Percentiles rank a stretch among this genome's conserved stretches.
These are phyloP conservation scores for Eragrostis nindensis DNA, from an alignment of 176 grass and related monocot genomes.

Conservation along the genomic window DNA sequence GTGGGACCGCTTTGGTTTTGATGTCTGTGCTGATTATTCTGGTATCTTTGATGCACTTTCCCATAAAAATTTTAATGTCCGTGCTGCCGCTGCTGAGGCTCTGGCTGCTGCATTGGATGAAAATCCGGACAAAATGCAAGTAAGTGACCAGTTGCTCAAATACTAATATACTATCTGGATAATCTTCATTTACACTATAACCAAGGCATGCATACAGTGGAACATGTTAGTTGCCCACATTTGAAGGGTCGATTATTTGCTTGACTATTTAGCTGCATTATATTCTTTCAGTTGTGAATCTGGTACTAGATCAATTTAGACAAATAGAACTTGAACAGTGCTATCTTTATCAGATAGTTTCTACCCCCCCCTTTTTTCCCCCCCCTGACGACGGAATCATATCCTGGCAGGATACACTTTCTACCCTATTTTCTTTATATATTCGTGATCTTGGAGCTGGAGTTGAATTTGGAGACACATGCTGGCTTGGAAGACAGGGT, in stretches of 20 bases:
- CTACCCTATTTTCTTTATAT: slow-evolving; percentile 81
- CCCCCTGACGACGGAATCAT: neutral
- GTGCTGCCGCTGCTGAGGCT: slow-evolving; percentile 87
- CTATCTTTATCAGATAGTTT: slow-evolving; percentile 5
- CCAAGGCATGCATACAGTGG: neutral
- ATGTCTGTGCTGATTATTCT: slow-evolving; percentile 83
- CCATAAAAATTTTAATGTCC: slow-evolving; percentile 90
- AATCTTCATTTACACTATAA: neutral
- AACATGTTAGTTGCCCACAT: neutral
- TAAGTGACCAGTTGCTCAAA: slow-evolving; percentile 36
- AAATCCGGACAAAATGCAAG: slow-evolving; percentile 83
- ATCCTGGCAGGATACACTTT: slow-evolving; percentile 83
- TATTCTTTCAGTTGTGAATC: neutral
- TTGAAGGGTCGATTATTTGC: neutral
- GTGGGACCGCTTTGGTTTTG: slow-evolving; percentile 91
- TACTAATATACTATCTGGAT: neutral
- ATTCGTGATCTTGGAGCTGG: slow-evolving; percentile 73
- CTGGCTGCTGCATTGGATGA: slow-evolving; percentile 94
- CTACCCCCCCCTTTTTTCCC: neutral
- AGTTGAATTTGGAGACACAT: slow-evolving; percentile 60
- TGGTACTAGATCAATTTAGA: no score
- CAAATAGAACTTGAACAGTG: neutral
- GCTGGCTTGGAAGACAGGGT: slow-evolving; percentile 94
- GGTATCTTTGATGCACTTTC: slow-evolving; percentile 81
- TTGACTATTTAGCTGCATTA: slow-evolving; percentile 8